Percentiles rank a stretch among this genome's conserved stretches.
Evolutionary conservation across 805 yeast species (phyloP).

Genomic region (Metschnikowia cerradonensis): DNA sequence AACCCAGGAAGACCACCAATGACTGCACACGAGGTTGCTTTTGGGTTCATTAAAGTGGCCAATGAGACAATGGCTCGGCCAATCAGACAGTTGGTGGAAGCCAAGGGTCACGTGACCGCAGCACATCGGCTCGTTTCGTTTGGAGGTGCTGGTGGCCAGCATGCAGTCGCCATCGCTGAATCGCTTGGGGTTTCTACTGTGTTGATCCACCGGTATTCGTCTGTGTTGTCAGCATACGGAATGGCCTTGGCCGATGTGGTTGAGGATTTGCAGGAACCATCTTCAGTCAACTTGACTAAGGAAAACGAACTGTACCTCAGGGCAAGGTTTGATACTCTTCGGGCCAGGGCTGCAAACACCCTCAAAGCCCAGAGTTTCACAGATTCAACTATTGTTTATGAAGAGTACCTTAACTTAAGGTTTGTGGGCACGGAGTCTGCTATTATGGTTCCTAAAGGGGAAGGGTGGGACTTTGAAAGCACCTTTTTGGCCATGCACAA

Average conservation of each 20-base stretch:
- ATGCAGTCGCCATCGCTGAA: constrained; percentile 17
- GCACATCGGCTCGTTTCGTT: constrained; percentile 17
- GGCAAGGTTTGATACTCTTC: constrained; percentile 7
- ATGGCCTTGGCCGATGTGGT: constrained; percentile 21
- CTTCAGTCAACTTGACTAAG: constrained; percentile 7
- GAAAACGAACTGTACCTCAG: constrained; percentile 1
- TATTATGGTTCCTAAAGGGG: constrained; percentile 16
- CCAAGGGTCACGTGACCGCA: constrained; percentile 17
- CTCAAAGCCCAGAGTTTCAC: constrained; percentile 12
- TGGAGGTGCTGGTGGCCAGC: constrained; percentile 22
- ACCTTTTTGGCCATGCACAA: constrained; percentile 14
- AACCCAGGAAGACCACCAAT: constrained; percentile 11
- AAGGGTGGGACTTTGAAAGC: constrained; percentile 12
- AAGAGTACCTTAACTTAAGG: constrained; percentile 16
- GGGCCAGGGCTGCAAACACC: constrained; percentile 5
- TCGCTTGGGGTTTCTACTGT: constrained; percentile 17
- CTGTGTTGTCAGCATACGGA: constrained; percentile 20
- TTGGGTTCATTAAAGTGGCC: constrained; percentile 19
- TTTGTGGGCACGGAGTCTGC: constrained; percentile 18
- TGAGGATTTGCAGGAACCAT: constrained; percentile 17
- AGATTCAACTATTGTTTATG: constrained; percentile 11
- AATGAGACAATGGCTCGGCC: constrained; percentile 21
- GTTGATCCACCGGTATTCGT: constrained; percentile 17
- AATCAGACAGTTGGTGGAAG: constrained; percentile 18
- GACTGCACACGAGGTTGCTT: constrained; percentile 18